A percentile compares a stretch with the other conserved stretches of the same genome.
phyloP scores from a whole-genome alignment of 202 grass and related monocot species.

The Digitaria exilis region DNA sequence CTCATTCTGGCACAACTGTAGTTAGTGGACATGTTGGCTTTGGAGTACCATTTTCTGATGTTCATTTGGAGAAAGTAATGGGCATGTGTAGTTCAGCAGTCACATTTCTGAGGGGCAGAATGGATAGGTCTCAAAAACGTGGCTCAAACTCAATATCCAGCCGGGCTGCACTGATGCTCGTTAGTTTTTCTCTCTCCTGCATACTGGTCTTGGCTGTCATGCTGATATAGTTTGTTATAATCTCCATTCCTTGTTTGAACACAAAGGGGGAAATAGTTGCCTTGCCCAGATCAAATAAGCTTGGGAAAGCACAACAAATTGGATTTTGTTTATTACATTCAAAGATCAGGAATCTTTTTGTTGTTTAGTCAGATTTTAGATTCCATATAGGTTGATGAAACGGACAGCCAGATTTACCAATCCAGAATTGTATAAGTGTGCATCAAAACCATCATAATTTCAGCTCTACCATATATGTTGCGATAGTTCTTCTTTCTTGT shows the following conservation, averaged over 20 bases:
- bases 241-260: slow-evolving; percentile 1
- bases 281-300: not conserved
- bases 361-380: not conserved
- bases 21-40: slow-evolving; percentile 43
- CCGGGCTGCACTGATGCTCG: slow-evolving; percentile 85
- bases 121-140: slow-evolving; percentile 68
- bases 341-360: not conserved
- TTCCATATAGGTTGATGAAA: slow-evolving; percentile 20
- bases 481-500: not conserved
- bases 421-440: not conserved
- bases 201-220: slow-evolving; percentile 20
- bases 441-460: not conserved
- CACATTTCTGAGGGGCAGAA: slow-evolving; percentile 69
- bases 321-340: not conserved
- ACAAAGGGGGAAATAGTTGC: not conserved
- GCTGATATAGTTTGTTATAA: slow-evolving; percentile 23
- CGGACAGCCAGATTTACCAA: not conserved
- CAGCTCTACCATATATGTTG: not conserved
- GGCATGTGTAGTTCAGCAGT: slow-evolving; percentile 75
- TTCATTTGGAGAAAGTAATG: slow-evolving; percentile 65
- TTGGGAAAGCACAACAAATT: not conserved
- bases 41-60: slow-evolving; percentile 47
- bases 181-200: slow-evolving; percentile 45
- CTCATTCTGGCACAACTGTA: slow-evolving; percentile 26
- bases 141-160: slow-evolving; percentile 58